Percentiles rank a stretch among this genome's conserved stretches.
Evolutionary conservation across 805 yeast species (phyloP).

Genomic region (Starmerella powellii): DNA sequence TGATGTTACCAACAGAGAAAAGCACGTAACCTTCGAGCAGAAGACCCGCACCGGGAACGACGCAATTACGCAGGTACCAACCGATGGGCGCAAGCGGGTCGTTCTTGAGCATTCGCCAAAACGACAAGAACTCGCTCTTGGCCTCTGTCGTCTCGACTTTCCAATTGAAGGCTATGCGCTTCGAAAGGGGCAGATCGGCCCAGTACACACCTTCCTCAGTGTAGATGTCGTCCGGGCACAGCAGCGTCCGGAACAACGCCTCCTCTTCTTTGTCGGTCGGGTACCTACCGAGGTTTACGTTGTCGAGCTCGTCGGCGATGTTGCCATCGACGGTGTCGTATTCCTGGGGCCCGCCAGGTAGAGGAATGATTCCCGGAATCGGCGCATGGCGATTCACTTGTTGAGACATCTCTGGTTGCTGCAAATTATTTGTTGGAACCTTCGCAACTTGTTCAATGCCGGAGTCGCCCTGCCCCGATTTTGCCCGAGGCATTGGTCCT

Average conservation of each 20-base stretch:
- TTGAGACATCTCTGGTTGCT: background rate
- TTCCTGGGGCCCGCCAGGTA: constrained; percentile 31
- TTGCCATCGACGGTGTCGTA: constrained; percentile 32
- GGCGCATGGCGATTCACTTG: constrained; percentile 26
- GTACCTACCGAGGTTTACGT: constrained; percentile 20
- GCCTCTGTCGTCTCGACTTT: constrained; percentile 25
- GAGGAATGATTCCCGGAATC: constrained; percentile 29
- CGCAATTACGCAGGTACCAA: constrained; percentile 30
- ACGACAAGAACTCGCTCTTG: constrained; percentile 22
- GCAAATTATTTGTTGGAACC: background rate
- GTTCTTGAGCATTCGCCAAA: constrained; percentile 24
- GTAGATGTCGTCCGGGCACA: constrained; percentile 30
- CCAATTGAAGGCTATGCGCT: constrained; percentile 25
- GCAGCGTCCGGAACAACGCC: constrained; percentile 27
- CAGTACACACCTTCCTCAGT: constrained; percentile 29
- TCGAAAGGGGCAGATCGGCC: constrained; percentile 29
- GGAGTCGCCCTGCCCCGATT: background rate
- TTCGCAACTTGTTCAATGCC: background rate
- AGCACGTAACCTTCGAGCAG: constrained; percentile 32
- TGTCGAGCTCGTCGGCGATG: constrained; percentile 19
- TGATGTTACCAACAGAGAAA: constrained; percentile 31
- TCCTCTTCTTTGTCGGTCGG: constrained; percentile 27
- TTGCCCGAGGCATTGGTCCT: background rate
- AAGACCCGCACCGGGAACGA: constrained; percentile 32
- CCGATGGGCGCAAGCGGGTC: constrained; percentile 30